Evolutionary conservation across 768 basidiomycete species (phyloP).

Genomic region (Xerocomus brunneocitrinus): DNA sequence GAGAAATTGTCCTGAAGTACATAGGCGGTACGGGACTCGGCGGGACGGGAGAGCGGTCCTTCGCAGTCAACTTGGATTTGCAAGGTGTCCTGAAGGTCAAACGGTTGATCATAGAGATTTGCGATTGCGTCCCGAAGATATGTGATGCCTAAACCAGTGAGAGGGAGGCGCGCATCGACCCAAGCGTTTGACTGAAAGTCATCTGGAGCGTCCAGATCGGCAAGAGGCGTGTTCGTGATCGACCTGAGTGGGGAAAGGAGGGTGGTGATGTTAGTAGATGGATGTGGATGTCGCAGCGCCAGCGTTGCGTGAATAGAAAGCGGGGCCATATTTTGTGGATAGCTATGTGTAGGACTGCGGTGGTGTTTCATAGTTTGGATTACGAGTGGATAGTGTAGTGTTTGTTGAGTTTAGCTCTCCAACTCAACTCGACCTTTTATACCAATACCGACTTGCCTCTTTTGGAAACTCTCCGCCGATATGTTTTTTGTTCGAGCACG

Average conservation of each 20-base stretch:
- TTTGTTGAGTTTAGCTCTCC: neutral
- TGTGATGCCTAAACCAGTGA: constrained; percentile 28
- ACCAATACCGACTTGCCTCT: constrained; percentile 12
- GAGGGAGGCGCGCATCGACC: constrained; percentile 9
- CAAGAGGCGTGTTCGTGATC: constrained; percentile 5
- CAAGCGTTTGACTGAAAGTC: constrained; percentile 33
- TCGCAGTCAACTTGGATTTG: constrained; percentile 9
- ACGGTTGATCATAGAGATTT: neutral
- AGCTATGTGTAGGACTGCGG: constrained; percentile 21
- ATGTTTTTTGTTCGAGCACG: constrained; percentile 12
- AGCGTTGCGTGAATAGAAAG: constrained; percentile 22
- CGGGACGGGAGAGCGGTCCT: neutral
- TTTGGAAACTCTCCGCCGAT: constrained; percentile 10
- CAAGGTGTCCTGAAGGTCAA: neutral
- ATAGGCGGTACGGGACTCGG: neutral
- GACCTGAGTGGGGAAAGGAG: constrained; percentile 27
- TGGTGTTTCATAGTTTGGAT: constrained; percentile 23
- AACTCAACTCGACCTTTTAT: neutral
- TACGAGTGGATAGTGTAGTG: neutral
- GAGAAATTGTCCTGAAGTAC: neutral
- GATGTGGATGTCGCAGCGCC: constrained; percentile 26
- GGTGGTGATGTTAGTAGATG: constrained; percentile 17
- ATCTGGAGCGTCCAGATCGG: constrained; percentile 3
- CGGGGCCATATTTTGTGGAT: constrained; percentile 6
- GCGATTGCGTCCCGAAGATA: neutral